A percentile compares a stretch with the other conserved stretches of the same genome.
Evolutionary conservation across 2,329 filamentous ascomycete genomes (phyloP).

Genomic region (Penicillium occitanis): DNA sequence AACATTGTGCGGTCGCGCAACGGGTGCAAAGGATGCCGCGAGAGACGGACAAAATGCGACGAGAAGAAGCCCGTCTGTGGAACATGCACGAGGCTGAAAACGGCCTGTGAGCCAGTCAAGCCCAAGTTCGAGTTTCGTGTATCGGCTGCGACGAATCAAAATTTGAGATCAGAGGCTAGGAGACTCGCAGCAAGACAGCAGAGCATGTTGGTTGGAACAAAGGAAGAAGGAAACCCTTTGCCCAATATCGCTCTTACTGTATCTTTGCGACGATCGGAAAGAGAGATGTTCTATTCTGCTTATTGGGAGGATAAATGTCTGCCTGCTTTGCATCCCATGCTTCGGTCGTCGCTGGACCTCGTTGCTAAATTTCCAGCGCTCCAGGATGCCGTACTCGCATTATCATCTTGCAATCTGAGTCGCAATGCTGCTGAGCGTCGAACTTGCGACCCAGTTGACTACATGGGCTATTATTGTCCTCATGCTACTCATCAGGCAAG

Average conservation of each 20-base stretch:
- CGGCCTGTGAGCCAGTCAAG: neutral
- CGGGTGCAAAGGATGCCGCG: constrained; percentile 15
- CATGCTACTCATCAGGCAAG: neutral
- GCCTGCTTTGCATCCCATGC: neutral
- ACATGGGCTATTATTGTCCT: neutral
- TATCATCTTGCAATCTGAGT: neutral
- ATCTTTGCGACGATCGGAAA: neutral
- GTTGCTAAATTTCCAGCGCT: neutral
- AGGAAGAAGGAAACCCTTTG: neutral
- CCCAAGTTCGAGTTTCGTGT: neutral
- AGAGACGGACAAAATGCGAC: constrained; percentile 4
- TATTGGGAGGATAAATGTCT: neutral
- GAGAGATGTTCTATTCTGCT: neutral
- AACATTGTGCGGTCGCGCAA: constrained; percentile 14
- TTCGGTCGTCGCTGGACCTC: neutral
- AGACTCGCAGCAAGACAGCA: neutral
- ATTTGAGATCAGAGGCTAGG: neutral
- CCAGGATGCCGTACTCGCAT: neutral
- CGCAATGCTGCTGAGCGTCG: neutral
- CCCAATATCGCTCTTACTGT: neutral
- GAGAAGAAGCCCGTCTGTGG: constrained; percentile 5
- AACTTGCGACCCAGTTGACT: neutral
- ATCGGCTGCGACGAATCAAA: neutral
- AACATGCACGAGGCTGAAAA: neutral
- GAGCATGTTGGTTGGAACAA: neutral